Evolutionary conservation across 441 rosid genomes (phyloP).

Genomic region (Pelargonium myrrhifolium): DNA sequence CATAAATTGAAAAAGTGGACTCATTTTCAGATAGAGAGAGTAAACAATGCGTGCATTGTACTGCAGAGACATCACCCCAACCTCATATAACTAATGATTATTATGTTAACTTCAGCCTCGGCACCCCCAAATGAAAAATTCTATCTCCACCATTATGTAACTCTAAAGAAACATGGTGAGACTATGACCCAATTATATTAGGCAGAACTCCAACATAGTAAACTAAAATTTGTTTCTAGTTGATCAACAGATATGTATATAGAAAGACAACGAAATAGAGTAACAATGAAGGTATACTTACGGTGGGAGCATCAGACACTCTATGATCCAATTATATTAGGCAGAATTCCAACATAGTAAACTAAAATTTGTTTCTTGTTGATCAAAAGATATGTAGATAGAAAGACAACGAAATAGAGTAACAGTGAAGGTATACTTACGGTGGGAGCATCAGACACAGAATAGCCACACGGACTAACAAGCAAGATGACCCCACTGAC

Average conservation of each 20-base stretch:
- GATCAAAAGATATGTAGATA: background rate
- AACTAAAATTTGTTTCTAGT: background rate
- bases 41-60: background rate
- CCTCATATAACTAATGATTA: background rate
- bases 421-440: conserved; percentile 41
- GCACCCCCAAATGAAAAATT: background rate
- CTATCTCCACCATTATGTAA: too few relatives aligned
- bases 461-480: conserved; percentile 92
- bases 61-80: too few relatives aligned
- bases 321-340: too few relatives aligned
- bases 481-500: conserved; percentile 77
- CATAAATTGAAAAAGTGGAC: too few relatives aligned
- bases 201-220: too few relatives aligned
- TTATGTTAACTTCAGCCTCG: background rate
- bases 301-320: conserved; percentile 70
- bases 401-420: conserved; percentile 20
- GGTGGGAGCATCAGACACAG: conserved; percentile 67
- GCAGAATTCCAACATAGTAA: too few relatives aligned
- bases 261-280: conserved; percentile 20
- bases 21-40: too few relatives aligned
- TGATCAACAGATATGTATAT: background rate
- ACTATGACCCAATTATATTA: too few relatives aligned
- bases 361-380: background rate
- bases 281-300: conserved; percentile 34
- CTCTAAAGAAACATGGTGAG: too few relatives aligned